Percentiles rank a stretch among this genome's conserved stretches.
phyloP scores from a whole-genome alignment of 768 basidiomycete genomes.

The Suillus hirtellus region DNA sequence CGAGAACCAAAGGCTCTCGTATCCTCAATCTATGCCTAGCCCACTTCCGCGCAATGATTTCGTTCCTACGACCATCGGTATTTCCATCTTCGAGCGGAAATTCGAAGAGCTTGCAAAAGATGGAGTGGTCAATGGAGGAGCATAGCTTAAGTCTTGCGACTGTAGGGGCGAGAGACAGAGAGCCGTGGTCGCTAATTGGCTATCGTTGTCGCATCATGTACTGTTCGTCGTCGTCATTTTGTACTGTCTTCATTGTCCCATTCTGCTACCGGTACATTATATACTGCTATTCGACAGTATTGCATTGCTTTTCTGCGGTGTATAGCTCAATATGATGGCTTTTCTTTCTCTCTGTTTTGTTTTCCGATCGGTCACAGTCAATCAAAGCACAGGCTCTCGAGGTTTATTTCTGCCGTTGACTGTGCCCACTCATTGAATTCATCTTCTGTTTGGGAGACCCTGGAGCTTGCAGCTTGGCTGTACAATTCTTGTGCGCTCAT shows the following conservation, averaged over 20 bases:
- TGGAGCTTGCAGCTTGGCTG: neutral
- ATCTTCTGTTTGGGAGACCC: neutral
- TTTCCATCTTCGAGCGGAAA: conserved; percentile 24
- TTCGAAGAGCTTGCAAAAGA: conserved; percentile 22
- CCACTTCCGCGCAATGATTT: conserved; percentile 19
- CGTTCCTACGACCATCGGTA: conserved; percentile 22
- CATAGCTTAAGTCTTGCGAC: neutral
- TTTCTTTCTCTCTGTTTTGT: neutral
- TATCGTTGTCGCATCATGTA: neutral
- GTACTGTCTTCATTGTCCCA: neutral
- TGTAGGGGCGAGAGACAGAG: neutral
- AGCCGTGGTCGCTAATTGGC: neutral
- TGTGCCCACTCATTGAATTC: neutral
- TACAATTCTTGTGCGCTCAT: neutral
- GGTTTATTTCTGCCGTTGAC: neutral
- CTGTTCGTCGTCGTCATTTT: neutral
- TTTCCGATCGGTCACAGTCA: neutral
- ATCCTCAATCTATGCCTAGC: conserved; percentile 22
- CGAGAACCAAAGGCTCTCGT: conserved; percentile 19
- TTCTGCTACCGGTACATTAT: neutral
- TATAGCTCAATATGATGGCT: neutral
- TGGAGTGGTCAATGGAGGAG: conserved; percentile 17
- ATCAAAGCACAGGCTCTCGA: neutral
- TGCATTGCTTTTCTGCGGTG: neutral
- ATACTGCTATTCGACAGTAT: neutral